Base-by-base conservation (phyloP, 352 stramenopile species). In the Globisporangium camurandrum region DNA sequence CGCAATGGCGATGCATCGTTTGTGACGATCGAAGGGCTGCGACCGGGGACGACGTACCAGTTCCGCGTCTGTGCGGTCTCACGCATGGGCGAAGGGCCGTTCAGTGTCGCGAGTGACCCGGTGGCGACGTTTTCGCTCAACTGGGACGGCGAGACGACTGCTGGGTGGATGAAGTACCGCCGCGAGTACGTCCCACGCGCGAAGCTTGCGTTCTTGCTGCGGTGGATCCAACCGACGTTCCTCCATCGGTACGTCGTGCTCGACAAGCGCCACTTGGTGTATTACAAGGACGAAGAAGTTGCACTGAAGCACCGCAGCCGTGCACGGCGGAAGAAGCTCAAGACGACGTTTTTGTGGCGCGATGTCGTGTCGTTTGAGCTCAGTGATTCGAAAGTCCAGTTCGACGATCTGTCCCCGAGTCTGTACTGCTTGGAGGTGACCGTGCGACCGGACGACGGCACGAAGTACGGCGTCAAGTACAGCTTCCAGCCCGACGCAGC, bases 121-220 rank as follows among this genome's bases (percentile, higher is more conserved):
- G 81, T 84, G 23, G 56, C 69, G 20, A 94, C 79, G 12, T 78
- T 83, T 46, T 49, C 82, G 27, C 50, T 94, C 26, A 91, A 92
- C 36, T 64, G 90, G 24, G 71, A 86, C 49, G 80, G 81, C 3
- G 70, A 62, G 0, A 91, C 71, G 33, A 94, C 78, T 3, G 80
- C 80, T 38, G 81, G 80, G 0, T 94, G 83, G 83, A 89, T 94
- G 80, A 91, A 91, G 46, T 88, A 89, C 60, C 75, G 71, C 16
- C 71, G 80, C 26, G 72, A 90, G 44, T 69, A 73, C 16, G 66
- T 87, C 12, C 64, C 74, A 12, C 49, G 51, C 16, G 62, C 77
- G 37, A 75, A 72, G 39, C 71, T 72, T 5, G 64, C 64, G 11
- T 73, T 68, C 8, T 46, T 84, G 17, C 53, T 92, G 14, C 66